Conservation (phyloP, 129 eudicot species). For the Arctium lappa region DNA sequence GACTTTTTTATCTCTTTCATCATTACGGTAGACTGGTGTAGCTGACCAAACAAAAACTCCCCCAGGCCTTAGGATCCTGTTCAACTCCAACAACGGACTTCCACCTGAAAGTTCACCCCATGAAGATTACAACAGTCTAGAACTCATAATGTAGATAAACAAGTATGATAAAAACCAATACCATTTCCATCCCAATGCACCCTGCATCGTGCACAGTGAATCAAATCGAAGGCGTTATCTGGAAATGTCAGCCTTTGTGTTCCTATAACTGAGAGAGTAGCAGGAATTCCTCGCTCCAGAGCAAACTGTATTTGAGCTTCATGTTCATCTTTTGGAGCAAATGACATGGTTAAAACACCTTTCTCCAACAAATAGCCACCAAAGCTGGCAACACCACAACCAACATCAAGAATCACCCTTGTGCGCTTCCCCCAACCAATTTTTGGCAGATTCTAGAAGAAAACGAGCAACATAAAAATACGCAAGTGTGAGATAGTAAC, state of each 20-base stretch:
- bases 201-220: slow-evolving; percentile 99
- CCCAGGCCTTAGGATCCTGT: slow-evolving; percentile 93
- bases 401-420: slow-evolving; percentile 93
- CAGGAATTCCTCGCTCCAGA: slow-evolving; percentile 97
- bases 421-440: slow-evolving; percentile 90
- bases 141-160: neutral
- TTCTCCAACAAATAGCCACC: slow-evolving; percentile 94
- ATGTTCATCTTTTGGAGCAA: slow-evolving; percentile 98
- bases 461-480: slow-evolving; percentile 4
- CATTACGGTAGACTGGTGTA: slow-evolving; percentile 83
- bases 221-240: slow-evolving; percentile 78
- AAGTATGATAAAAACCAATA: slow-evolving; percentile 11
- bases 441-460: slow-evolving; percentile 67
- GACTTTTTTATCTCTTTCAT: slow-evolving; percentile 61
- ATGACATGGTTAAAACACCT: slow-evolving; percentile 91
- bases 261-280: slow-evolving; percentile 92
- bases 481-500: neutral
- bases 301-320: slow-evolving; percentile 99
- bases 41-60: slow-evolving; percentile 99
- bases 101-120: slow-evolving; percentile 64
- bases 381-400: slow-evolving; percentile 99
- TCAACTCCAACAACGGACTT: slow-evolving; percentile 83
- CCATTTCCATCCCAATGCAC: slow-evolving; percentile 99
- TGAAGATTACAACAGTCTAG: neutral
- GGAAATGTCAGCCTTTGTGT: slow-evolving; percentile 95